Evolutionary conservation across 2,329 filamentous ascomycete species (phyloP), one percentile per base, ranked within the genome.

Genomic region (Verticillium isaacii): DNA sequence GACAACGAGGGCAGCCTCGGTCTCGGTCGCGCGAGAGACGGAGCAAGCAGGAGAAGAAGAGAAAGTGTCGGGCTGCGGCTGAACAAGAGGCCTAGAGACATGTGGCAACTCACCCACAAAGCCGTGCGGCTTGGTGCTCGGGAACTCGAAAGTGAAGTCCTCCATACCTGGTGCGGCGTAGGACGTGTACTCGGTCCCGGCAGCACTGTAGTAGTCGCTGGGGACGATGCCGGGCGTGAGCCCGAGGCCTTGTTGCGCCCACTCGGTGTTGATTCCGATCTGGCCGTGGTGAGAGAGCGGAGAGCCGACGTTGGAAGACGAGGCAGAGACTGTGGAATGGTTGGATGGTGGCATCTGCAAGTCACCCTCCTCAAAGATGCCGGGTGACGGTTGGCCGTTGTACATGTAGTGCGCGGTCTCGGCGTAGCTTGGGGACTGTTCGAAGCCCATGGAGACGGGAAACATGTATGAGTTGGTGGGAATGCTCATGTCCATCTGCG

Each of bases 301-400:
- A 25, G 88, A 91, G 61, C 87, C 87, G 64, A 88, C 83, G 60
- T 85, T 85, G 9, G 88, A 90, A 1, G 88, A 90, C 7, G 87
- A 80, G 4, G 85, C 85, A 59, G 89, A 90, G 29, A 80, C 81
- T 63, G 82, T 86, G 64, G 82, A 92, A 64, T 83, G 80, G 70
- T 81, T 86, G 59, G 82, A 89, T 34, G 81, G 84, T 17, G 82
- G 79, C 29, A 82, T 69, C 62, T 76, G 75, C 70, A 82, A 72
- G 23, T 85, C 82, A 63, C 73, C 70, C 59, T 85, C 83, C 52
- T 85, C 84, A 66, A 81, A 84, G 65, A 79, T 74, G 62, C 75
- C 73, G 9, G 82, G 82, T 11, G 82, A 85, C 61, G 78, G 73
- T 65, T 76, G 77, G 67, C 73, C 74, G 68, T 76, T 75, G 67